Evolutionary conservation across 176 grass and related monocot genomes (phyloP), one percentile per base, ranked within the genome.

Genomic region (Rhipidocladum racemiflorum): DNA sequence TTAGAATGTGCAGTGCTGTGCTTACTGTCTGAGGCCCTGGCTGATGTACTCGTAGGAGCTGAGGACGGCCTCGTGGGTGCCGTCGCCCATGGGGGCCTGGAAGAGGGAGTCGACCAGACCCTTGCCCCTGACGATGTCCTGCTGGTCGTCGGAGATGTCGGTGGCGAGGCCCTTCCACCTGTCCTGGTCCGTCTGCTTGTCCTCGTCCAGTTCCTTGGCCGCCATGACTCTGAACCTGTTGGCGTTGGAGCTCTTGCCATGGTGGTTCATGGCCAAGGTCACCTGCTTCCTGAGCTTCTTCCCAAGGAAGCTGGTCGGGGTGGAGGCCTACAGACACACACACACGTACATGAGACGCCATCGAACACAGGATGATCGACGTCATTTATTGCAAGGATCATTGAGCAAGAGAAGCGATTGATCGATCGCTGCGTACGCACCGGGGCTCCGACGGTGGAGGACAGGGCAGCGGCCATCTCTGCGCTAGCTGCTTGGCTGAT

Each of bases 91-190:
- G 65, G 95, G 92, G 0, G 95, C 95, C 79, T 97, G 95, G 84
- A 97, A 97, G 1, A 97, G 86, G 29, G 83, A 67, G 75, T 94
- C 92, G 1, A 77, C 88, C 40, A 86, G n/a, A 7, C 95, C 95
- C 86, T 97, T 97, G 21, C 95, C 95, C 65, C 92, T 84, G 45
- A 82, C 88, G 90, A 97, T 97, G 81, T 97, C 95, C 86, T 97
- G 92, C 81, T 97, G 95, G 88, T 97, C 95, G 48, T 97, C 95
- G 6, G 95, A 97, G 4, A 21, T 56, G 32, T 97, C 95, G 61
- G 21, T 86, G 1, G 70, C 90, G 7, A 97, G 87, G 32, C 92
- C 92, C 18, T 30, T 60, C 95, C 95, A 97, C 70, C 28, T 78
- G 90, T 97, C 86, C 0, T 3, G 0, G 6, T 86, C 79, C 0